Conservation (phyloP, 805 yeast species). For the Jamesozyma spencerorum region DNA sequence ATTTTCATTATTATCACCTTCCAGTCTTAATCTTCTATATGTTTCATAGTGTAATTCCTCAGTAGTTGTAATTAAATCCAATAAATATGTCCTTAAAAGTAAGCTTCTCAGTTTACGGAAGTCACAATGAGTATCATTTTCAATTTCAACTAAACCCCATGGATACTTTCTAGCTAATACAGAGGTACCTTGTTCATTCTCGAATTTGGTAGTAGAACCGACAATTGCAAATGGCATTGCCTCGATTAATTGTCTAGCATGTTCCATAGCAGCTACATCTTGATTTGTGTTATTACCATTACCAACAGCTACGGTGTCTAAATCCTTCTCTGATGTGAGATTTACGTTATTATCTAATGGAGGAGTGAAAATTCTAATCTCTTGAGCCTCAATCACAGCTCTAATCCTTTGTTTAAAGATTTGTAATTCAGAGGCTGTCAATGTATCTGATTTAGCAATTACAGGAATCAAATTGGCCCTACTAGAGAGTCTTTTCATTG, state of each 20-base stretch:
- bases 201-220: conserved; percentile 66
- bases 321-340: background rate
- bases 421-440: conserved; percentile 60
- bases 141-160: conserved; percentile 86
- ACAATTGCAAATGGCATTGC: conserved; percentile 82
- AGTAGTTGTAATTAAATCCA: conserved; percentile 72
- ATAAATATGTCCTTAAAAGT: conserved; percentile 71
- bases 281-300: conserved; percentile 4
- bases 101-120: conserved; percentile 72
- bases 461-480: conserved; percentile 84
- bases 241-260: conserved; percentile 69
- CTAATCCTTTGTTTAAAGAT: conserved; percentile 68
- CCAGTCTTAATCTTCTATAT: conserved; percentile 65
- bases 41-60: conserved; percentile 75
- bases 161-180: conserved; percentile 80
- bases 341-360: conserved; percentile 44
- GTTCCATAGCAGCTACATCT: conserved; percentile 69
- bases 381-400: conserved; percentile 74
- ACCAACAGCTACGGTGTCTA: conserved; percentile 7
- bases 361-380: conserved; percentile 74
- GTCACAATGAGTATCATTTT: conserved; percentile 78
- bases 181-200: conserved; percentile 50
- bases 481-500: conserved; percentile 72
- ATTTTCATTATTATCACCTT: conserved; percentile 31
- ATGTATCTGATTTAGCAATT: conserved; percentile 81